Evolutionary conservation across 176 grass and related monocot species (phyloP), one percentile per base, ranked within the genome.

Genomic region (Poa annua): DNA sequence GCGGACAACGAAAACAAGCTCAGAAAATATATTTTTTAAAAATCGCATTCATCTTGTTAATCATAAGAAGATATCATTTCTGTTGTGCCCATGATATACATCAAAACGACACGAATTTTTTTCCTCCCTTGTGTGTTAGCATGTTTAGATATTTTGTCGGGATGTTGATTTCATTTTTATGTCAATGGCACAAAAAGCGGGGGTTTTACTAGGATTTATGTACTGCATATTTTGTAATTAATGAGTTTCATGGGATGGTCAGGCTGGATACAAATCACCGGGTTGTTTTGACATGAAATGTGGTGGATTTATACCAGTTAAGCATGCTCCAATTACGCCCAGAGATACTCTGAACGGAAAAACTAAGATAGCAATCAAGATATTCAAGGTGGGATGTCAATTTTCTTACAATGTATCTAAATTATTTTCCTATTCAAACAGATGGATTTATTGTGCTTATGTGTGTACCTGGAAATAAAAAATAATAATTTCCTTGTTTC

Each of bases 301-400:
- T 20, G n/a, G 44, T 26, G 66, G 80, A 44, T 71, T 61, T 26
- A 36, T 78, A 24, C 75, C 0, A 44, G 53, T 77, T 15, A 77
- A 77, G 8, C 3, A 42, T 60, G 33, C 6, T 76, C 52, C 74
- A 21, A 57, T 76, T 34, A 57, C 29, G 20, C 74, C 33, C 1
- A 34, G 53, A 36, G 20, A 41, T 8, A 22, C 75, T 60, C 54
- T 59, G 1, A 6, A 59, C 3, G 52, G 11, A 1, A 55, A 57
- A 39, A 5, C 10, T 59, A 77, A 81, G n/a, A 81, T 70, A 53
- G 25, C 65, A 11, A 29, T 81, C 80, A 81, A 71, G 51, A 71
- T 81, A 71, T 71, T 81, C 35, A 81, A 81, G 66, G 61, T 52
- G 47, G 17, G 19, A 22, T 35, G 44, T 7, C 5, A 35, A 79